These are phyloP conservation scores for Coemansia sp. DNA, from an alignment of 192 early-diverging fungal genomes.

Conservation along the genomic window DNA sequence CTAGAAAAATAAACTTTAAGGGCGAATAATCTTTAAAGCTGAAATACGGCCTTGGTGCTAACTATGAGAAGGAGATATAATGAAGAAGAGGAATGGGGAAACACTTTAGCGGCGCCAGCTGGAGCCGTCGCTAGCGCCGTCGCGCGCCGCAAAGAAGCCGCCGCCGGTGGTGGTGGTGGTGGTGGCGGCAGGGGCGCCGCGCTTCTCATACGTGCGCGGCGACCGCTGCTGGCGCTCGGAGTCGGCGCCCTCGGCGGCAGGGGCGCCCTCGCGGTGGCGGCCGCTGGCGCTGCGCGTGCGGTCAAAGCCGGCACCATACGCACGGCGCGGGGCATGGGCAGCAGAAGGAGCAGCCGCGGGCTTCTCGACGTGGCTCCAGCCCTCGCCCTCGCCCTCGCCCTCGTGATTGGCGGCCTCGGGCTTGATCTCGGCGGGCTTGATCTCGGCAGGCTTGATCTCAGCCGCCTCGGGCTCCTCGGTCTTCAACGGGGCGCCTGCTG, in stretches of 20 bases:
- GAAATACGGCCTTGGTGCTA: no score
- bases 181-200: no score
- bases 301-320: neutral
- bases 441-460: constrained; percentile 1
- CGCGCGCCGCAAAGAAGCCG: constrained; percentile 12
- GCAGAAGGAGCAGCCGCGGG: neutral
- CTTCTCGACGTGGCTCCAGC: constrained; percentile 38
- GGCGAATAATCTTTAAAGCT: no score
- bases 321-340: neutral
- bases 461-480: neutral
- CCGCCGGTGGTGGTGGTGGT: no score
- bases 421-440: neutral
- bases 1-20: no score
- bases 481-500: neutral
- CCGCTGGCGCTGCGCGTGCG: neutral
- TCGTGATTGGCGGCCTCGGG: neutral
- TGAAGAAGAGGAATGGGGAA: no score
- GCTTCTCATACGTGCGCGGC: constrained; percentile 11
- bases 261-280: neutral
- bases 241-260: neutral
- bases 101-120: constrained; percentile 42
- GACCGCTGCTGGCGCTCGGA: neutral
- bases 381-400: constrained; percentile 9
- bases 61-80: no score
- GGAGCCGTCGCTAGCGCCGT: constrained; percentile 5